Evolutionary conservation across 805 yeast genomes (phyloP), one percentile per base, ranked within the genome.

Genomic region (Candida methanosorbosa): DNA sequence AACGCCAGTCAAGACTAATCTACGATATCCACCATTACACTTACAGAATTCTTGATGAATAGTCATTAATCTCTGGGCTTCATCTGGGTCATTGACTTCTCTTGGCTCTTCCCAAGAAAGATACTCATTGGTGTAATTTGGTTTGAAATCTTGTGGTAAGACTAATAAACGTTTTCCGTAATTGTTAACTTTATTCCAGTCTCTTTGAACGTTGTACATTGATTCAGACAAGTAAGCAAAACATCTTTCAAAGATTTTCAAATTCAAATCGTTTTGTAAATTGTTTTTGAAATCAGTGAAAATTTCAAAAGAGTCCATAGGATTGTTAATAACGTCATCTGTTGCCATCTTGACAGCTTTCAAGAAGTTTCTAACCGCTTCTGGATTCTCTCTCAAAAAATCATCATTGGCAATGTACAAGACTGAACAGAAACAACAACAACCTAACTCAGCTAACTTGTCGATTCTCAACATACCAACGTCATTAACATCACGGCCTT

Each of bases 391-490:
- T 11, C 55, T 58, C 45, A 72, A 57, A 50, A 70, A 72, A 28
- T 60, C 52, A 44, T 72, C 78, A 48, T 72, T 72, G 44, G 60
- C 62, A 44, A 71, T 72, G 64, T 69, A 70, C 46, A 71, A 58
- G 39, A 71, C 66, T 30, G 76, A 66, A 44, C 78, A 71, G 68
- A 71, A 71, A 44, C 78, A 71, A 49, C 78, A 71, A 50, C 78
- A 71, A 13, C 78, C 78, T 36, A 71, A 57, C 41, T 72, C 72
- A 17, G 78, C 78, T 44, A 71, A 56, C 44, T 62, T 59, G 48
- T 72, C 78, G 45, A 72, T 72, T 57, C 78, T 62, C 46, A 72
- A 55, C 78, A 72, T 72, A 45, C 69, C 64, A 37, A 70, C 77
- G 29, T 68, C 75, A 30, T 54, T 47, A 24, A 56, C 50, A 21